These are phyloP conservation scores for Carpinus viminea DNA, from an alignment of 306 rosid genomes.

Conservation along the genomic window DNA sequence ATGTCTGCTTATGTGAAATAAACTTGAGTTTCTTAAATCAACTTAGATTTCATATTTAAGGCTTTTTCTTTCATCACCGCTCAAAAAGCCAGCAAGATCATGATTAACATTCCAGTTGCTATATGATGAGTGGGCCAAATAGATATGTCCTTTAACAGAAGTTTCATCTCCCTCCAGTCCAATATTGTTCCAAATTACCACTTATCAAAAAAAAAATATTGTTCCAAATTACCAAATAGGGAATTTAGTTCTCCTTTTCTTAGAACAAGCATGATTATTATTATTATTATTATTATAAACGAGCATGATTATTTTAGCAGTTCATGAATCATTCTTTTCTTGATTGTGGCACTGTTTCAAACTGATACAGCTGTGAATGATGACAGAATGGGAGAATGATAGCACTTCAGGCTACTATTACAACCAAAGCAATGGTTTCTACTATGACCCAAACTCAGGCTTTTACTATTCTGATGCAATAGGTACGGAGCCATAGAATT, in stretches of 20 bases:
- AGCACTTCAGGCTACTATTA: slow-evolving; percentile 80
- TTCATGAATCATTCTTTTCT: slow-evolving; percentile 24
- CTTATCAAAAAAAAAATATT: no score
- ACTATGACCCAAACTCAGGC: slow-evolving; percentile 78
- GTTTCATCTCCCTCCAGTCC: no score
- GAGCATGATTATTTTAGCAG: not conserved
- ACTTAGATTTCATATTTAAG: not conserved
- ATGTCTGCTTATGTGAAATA: not conserved
- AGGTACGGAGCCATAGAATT: slow-evolving; percentile 44
- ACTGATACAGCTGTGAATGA: slow-evolving; percentile 51
- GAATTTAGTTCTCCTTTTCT: no score
- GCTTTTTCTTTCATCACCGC: not conserved
- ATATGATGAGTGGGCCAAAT: slow-evolving; percentile 3
- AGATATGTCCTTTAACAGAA: not conserved
- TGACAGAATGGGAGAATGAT: slow-evolving; percentile 88
- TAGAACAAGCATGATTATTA: not conserved
- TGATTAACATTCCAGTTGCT: slow-evolving; percentile 2
- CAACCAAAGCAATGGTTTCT: slow-evolving; percentile 79
- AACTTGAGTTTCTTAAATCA: not conserved
- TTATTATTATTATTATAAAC: no score
- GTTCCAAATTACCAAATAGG: not conserved
- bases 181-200: not conserved
- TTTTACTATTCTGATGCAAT: slow-evolving; percentile 87
- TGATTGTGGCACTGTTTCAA: slow-evolving; percentile 27
- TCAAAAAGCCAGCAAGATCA: not conserved